phyloP scores from a whole-genome alignment of 2,329 filamentous ascomycete genomes.

The Talaromyces piceae region DNA sequence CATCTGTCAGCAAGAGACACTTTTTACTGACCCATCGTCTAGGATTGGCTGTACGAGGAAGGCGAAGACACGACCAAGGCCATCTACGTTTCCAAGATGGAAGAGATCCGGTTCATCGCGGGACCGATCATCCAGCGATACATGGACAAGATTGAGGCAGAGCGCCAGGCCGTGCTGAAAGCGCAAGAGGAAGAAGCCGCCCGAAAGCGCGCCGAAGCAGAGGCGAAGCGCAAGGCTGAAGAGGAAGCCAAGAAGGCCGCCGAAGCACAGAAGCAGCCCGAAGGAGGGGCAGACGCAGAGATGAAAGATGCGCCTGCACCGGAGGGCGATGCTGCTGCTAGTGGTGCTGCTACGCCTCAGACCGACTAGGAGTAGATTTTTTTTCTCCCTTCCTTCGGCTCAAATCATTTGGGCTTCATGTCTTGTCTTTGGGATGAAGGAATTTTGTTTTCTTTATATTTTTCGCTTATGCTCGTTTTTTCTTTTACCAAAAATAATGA shows the following conservation, averaged over 20 bases:
- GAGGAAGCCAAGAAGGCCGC: conserved; percentile 54
- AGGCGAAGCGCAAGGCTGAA: conserved; percentile 71
- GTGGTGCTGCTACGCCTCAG: too few species aligned
- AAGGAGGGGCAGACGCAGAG: conserved; percentile 42
- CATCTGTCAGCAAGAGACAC: neutral
- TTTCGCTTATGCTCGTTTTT: neutral
- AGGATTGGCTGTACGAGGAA: conserved; percentile 99
- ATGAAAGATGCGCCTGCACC: conserved; percentile 54
- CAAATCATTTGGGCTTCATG: neutral
- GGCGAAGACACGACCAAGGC: conserved; percentile 92
- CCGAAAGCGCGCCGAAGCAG: conserved; percentile 57
- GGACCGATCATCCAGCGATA: conserved; percentile 90
- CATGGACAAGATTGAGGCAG: conserved; percentile 86
- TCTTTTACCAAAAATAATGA: conserved; percentile 1
- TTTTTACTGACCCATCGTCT: conserved; percentile 18
- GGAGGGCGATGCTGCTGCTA: conserved; percentile 25
- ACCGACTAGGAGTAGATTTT: neutral
- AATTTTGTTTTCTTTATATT: neutral
- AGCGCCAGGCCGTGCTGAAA: conserved; percentile 65
- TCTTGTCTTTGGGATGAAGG: neutral
- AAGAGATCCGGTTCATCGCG: conserved; percentile 84
- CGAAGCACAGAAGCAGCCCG: conserved; percentile 24
- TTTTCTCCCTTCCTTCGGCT: neutral
- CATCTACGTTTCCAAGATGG: conserved; percentile 88
- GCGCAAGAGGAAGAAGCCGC: conserved; percentile 58